Evolutionary conservation across 225 moss, liverwort and hornwort species (phyloP).

Genomic region (Takakia lepidozioides): DNA sequence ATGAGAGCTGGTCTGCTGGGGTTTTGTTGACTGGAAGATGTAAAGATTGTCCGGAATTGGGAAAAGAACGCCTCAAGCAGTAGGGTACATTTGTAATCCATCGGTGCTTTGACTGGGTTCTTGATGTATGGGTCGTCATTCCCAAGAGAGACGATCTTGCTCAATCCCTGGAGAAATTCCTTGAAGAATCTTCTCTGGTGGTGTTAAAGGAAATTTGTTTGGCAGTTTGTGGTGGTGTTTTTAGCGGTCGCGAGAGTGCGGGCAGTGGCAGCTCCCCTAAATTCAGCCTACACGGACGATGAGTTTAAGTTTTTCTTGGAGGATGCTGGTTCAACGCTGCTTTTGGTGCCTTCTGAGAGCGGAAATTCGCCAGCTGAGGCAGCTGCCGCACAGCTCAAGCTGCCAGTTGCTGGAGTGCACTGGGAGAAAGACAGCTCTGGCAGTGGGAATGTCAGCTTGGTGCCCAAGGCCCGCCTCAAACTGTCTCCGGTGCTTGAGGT

Average conservation of each 20-base stretch:
- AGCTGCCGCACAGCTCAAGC: conserved; percentile 59
- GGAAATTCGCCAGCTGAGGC: conserved; percentile 87
- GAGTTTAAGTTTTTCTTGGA: conserved; percentile 87
- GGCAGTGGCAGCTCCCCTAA: conserved; percentile 89
- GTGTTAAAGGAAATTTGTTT: background rate
- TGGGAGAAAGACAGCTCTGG: conserved; percentile 75
- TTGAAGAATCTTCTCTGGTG: background rate
- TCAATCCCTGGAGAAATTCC: too few relatives aligned
- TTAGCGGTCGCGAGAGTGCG: conserved; percentile 69
- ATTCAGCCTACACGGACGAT: conserved; percentile 83
- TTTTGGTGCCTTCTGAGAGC: conserved; percentile 84
- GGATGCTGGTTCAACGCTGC: conserved; percentile 67
- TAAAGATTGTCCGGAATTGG: too few relatives aligned
- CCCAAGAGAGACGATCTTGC: too few relatives aligned
- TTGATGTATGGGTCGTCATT: too few relatives aligned
- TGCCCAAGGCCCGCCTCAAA: conserved; percentile 55
- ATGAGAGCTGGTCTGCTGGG: too few relatives aligned
- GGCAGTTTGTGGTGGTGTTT: conserved; percentile 94
- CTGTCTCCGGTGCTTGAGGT: conserved; percentile 32
- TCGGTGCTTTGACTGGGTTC: too few relatives aligned
- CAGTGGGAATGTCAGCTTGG: conserved; percentile 53
- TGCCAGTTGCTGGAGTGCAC: conserved; percentile 90
- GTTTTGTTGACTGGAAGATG: background rate
- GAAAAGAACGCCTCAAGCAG: too few relatives aligned
- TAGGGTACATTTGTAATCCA: too few relatives aligned